Evolutionary conservation across 1,139 yeast species (phyloP).

Genomic region (Pichia sp.): DNA sequence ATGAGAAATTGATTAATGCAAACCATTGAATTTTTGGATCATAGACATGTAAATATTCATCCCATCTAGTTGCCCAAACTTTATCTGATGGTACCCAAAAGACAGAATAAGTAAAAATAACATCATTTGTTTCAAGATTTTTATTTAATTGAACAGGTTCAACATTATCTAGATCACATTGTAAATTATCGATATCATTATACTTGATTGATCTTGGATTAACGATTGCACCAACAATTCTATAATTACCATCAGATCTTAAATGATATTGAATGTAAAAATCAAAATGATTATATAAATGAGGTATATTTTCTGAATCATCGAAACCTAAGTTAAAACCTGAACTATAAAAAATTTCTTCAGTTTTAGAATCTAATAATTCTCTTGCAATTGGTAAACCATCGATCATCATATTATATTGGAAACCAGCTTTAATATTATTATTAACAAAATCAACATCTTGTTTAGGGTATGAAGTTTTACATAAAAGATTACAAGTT

Average conservation of each 20-base stretch:
- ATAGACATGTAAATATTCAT: slow-evolving; percentile 82
- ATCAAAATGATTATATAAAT: slow-evolving; percentile 73
- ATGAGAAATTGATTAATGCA: slow-evolving; percentile 75
- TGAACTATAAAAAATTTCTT: slow-evolving; percentile 58
- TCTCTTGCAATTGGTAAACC: slow-evolving; percentile 85
- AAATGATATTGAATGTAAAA: slow-evolving; percentile 76
- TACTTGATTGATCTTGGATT: slow-evolving; percentile 55
- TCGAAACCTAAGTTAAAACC: slow-evolving; percentile 75
- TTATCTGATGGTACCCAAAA: slow-evolving; percentile 61
- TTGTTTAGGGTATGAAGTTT: slow-evolving; percentile 46
- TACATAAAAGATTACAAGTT: slow-evolving; percentile 60
- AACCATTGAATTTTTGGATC: slow-evolving; percentile 96
- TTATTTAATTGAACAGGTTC: slow-evolving; percentile 38
- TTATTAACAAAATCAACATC: slow-evolving; percentile 72
- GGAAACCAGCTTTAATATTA: slow-evolving; percentile 73
- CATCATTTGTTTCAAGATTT: slow-evolving; percentile 34
- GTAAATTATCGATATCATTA: slow-evolving; percentile 33
- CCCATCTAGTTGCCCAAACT: slow-evolving; percentile 99
- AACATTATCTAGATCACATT: slow-evolving; percentile 31
- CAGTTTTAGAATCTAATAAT: slow-evolving; percentile 49
- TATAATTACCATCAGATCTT: slow-evolving; percentile 56
- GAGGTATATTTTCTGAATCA: slow-evolving; percentile 39
- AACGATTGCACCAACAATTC: slow-evolving; percentile 89
- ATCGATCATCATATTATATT: slow-evolving; percentile 88
- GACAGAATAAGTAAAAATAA: slow-evolving; percentile 57